Conservation (phyloP, 2,329 filamentous ascomycete genomes). For the Dactylellina cionopaga region DNA sequence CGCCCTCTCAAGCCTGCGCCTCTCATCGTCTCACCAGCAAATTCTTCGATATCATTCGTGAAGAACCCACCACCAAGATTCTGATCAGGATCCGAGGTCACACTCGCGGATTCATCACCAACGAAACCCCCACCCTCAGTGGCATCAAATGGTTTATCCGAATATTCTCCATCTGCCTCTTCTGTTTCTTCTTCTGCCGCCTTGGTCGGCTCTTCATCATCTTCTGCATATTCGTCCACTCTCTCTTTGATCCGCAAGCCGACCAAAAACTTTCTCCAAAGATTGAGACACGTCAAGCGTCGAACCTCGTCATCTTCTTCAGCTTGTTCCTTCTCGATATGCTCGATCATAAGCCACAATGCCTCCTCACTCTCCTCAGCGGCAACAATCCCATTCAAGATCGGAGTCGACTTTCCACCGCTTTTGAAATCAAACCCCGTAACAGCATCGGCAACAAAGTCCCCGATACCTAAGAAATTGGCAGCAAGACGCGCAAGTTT, state of each 20-base stretch:
- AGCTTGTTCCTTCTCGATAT: conserved; percentile 41
- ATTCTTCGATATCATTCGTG: conserved; percentile 26
- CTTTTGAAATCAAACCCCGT: conserved; percentile 85
- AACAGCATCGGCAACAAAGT: conserved; percentile 83
- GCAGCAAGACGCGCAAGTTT: conserved; percentile 75
- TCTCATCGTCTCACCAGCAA: conserved; percentile 16
- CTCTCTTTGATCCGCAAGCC: conserved; percentile 77
- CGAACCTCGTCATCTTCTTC: conserved; percentile 32
- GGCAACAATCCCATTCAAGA: conserved; percentile 80
- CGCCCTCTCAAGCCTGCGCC: not conserved
- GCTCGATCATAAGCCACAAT: conserved; percentile 60
- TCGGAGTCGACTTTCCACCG: conserved; percentile 83
- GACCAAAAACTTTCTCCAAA: conserved; percentile 71
- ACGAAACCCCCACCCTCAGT: conserved; percentile 21
- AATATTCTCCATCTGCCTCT: conserved; percentile 62
- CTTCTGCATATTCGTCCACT: conserved; percentile 69
- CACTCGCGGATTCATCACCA: conserved; percentile 59
- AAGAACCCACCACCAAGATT: conserved; percentile 38
- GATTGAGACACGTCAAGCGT: conserved; percentile 59
- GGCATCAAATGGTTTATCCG: conserved; percentile 61
- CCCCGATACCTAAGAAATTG: conserved; percentile 74
- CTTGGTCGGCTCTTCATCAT: conserved; percentile 38
- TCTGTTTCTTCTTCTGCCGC: conserved; percentile 1
- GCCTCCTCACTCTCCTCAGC: conserved; percentile 71
- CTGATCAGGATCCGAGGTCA: conserved; percentile 49